Evolutionary conservation across 192 early-diverging fungal genomes (phyloP).

Genomic region (Coemansia pectinata): DNA sequence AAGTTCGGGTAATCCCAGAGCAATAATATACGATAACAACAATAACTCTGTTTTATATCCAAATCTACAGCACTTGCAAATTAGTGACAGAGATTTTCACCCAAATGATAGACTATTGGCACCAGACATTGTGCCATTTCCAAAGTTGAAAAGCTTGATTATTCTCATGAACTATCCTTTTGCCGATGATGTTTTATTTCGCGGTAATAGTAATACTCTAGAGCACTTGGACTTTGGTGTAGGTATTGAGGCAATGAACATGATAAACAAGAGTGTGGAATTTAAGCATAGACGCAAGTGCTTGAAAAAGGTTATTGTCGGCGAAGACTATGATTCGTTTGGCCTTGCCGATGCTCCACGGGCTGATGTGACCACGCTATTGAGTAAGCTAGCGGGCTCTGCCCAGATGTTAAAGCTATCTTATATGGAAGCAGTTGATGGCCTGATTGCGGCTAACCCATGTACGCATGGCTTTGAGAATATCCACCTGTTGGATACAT

Average conservation of each 20-base stretch:
- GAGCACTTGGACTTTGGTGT: not conserved
- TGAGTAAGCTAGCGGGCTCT: not conserved
- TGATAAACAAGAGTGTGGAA: not conserved
- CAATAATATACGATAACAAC: not conserved
- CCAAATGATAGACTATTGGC: not conserved
- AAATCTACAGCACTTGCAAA: not conserved
- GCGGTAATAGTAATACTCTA: constrained; percentile 3
- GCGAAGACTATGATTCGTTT: not conserved
- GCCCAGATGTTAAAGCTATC: not conserved
- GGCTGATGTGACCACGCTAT: not conserved
- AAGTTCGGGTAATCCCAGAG: not conserved
- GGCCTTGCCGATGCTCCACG: not conserved
- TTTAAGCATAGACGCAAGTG: not conserved
- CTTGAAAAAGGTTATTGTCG: not conserved
- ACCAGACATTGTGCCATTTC: constrained; percentile 5
- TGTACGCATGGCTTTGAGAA: not conserved
- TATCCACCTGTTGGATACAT: not conserved
- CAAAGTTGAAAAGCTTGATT: not conserved
- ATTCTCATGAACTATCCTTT: not conserved
- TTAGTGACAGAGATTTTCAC: not conserved
- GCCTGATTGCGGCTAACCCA: not conserved
- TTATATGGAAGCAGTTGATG: no score
- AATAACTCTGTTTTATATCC: not conserved
- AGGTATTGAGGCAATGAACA: not conserved
- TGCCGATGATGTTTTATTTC: constrained; percentile 4